Conservation (phyloP, 1,139 yeast genomes). For the Blastobotrys capitulatus region DNA sequence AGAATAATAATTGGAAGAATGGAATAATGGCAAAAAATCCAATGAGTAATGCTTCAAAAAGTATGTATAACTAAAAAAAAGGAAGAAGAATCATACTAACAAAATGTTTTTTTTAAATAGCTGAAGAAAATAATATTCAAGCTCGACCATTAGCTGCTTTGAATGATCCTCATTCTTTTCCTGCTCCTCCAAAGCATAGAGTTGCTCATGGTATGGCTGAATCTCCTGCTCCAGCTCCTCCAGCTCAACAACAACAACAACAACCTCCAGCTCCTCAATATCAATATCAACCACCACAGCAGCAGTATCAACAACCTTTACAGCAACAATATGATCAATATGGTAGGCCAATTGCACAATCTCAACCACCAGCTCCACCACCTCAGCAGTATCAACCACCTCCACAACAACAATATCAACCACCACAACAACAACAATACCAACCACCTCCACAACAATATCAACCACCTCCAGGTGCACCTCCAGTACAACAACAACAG, state of each 20-base stretch:
- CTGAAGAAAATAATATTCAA: conserved; percentile 13
- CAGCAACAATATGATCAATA: conserved; percentile 17
- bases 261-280: conserved; percentile 13
- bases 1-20: conserved; percentile 18
- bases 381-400: conserved; percentile 10
- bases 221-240: conserved; percentile 17
- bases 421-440: conserved; percentile 7
- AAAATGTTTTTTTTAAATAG: not conserved
- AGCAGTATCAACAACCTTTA: not conserved
- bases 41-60: not conserved
- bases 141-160: conserved; percentile 35
- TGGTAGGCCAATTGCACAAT: conserved; percentile 26
- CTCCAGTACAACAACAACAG: conserved; percentile 11
- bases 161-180: conserved; percentile 41
- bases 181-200: conserved; percentile 50
- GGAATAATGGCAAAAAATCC: conserved; percentile 1
- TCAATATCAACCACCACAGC: conserved; percentile 13
- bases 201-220: conserved; percentile 34
- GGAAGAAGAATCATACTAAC: not conserved
- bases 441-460: conserved; percentile 8
- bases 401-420: conserved; percentile 6
- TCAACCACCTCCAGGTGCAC: conserved; percentile 4
- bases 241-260: conserved; percentile 12
- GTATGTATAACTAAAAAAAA: not conserved
- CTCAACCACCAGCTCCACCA: conserved; percentile 17